Conservation (phyloP, 805 yeast species). For the Nakazawaea peltata region DNA sequence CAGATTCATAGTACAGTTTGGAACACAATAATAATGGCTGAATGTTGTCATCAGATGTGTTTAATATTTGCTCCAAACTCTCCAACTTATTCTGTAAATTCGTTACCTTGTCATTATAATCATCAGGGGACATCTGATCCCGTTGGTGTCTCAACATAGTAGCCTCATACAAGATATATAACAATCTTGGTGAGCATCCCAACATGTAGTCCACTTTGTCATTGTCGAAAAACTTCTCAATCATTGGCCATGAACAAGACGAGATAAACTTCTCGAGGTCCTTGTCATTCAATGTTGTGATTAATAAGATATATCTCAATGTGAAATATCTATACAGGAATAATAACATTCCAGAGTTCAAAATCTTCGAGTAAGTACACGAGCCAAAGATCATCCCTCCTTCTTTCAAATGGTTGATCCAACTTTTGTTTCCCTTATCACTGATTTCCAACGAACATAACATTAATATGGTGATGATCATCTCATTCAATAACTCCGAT, state of each 20-base stretch:
- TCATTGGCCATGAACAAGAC: slow-evolving; percentile 18
- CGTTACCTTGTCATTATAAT: slow-evolving; percentile 1
- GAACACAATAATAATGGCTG: slow-evolving; percentile 14
- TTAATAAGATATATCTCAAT: slow-evolving; percentile 20
- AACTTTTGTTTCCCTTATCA: slow-evolving; percentile 18
- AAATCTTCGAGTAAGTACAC: slow-evolving; percentile 14
- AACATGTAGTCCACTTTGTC: slow-evolving; percentile 22
- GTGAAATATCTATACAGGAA: slow-evolving; percentile 25
- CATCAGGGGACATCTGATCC: slow-evolving; percentile 1
- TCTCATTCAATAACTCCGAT: slow-evolving; percentile 17
- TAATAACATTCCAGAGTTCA: slow-evolving; percentile 15
- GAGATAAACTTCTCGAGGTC: slow-evolving; percentile 13
- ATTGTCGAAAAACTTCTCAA: slow-evolving; percentile 17
- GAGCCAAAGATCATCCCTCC: slow-evolving; percentile 20
- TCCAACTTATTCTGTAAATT: slow-evolving; percentile 12
- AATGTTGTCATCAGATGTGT: slow-evolving; percentile 4
- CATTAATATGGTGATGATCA: slow-evolving; percentile 20
- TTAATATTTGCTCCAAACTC: slow-evolving; percentile 10
- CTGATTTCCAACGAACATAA: slow-evolving; percentile 24
- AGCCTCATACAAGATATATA: slow-evolving; percentile 17
- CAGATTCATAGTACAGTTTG: slow-evolving; percentile 14
- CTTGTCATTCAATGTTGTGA: slow-evolving; percentile 17
- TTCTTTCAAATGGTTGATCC: slow-evolving; percentile 24
- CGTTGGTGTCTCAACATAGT: slow-evolving; percentile 13
- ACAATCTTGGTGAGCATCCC: slow-evolving; percentile 25